phyloP scores from a whole-genome alignment of 2,329 filamentous ascomycete species.

The Fusarium nanum region DNA sequence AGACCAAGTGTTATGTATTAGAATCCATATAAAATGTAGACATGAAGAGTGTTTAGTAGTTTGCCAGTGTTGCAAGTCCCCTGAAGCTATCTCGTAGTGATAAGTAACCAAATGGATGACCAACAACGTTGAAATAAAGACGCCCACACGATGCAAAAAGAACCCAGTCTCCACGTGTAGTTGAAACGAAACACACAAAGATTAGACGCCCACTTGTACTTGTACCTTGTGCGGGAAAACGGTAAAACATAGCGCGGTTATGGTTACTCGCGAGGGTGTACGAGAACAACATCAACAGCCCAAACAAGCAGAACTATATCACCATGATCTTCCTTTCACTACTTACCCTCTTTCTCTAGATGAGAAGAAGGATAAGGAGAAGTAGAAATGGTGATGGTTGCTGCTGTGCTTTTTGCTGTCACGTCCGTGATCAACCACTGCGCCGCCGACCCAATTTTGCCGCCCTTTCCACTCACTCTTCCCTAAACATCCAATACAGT shows the following conservation, averaged over 20 bases:
- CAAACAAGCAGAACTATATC: background rate
- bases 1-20: background rate
- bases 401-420: background rate
- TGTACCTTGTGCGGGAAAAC: background rate
- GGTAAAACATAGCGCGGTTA: slow-evolving; percentile 27
- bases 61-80: background rate
- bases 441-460: background rate
- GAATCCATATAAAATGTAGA: background rate
- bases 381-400: background rate
- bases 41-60: background rate
- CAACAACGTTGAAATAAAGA: slow-evolving; percentile 8
- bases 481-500: background rate
- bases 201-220: background rate
- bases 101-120: background rate
- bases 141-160: background rate
- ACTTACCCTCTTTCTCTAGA: background rate
- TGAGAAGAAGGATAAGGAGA: background rate
- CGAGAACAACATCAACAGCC: slow-evolving; percentile 21
- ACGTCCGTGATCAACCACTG: background rate
- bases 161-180: slow-evolving; percentile 2
- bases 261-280: slow-evolving; percentile 36
- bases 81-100: slow-evolving; percentile 1
- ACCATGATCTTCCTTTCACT: background rate
- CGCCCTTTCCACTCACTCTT: background rate
- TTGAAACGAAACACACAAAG: background rate